Conservation (phyloP, 2,329 filamentous ascomycete genomes). For the Colletotrichum theobromicola region DNA sequence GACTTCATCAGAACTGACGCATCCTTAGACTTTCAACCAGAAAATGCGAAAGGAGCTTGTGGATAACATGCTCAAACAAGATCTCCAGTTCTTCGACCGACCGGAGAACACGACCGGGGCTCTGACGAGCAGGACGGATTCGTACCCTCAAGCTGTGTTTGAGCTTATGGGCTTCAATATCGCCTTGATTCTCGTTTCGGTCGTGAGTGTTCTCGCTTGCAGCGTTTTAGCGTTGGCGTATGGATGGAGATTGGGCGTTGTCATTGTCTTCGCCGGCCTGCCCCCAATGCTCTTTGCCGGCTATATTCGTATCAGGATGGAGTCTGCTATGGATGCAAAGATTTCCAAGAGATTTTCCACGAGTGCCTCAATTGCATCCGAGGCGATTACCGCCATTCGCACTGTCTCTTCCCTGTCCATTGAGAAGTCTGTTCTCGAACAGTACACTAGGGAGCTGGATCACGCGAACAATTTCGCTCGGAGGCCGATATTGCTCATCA, state of each 20-base stretch:
- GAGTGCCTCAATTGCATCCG: constrained; percentile 47
- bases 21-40: constrained; percentile 16
- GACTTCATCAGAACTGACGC: neutral
- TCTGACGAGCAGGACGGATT: constrained; percentile 38
- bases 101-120: constrained; percentile 44
- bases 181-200: constrained; percentile 40
- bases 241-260: constrained; percentile 54
- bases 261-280: constrained; percentile 47
- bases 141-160: constrained; percentile 41
- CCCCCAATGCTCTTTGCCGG: constrained; percentile 40
- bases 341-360: constrained; percentile 37
- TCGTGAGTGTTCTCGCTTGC: constrained; percentile 42
- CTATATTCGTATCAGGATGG: constrained; percentile 42
- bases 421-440: constrained; percentile 36
- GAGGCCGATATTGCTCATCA: constrained; percentile 34
- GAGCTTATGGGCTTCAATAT: constrained; percentile 49
- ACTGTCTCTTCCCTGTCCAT: constrained; percentile 48
- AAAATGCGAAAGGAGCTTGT: constrained; percentile 33
- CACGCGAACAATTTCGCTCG: constrained; percentile 31
- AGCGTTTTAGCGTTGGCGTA: constrained; percentile 47
- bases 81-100: constrained; percentile 47
- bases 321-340: constrained; percentile 42
- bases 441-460: constrained; percentile 34
- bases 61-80: constrained; percentile 40
- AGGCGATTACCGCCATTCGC: constrained; percentile 43